phyloP scores from a whole-genome alignment of 2,329 filamentous ascomycete genomes.

The Colletotrichum simmondsii region DNA sequence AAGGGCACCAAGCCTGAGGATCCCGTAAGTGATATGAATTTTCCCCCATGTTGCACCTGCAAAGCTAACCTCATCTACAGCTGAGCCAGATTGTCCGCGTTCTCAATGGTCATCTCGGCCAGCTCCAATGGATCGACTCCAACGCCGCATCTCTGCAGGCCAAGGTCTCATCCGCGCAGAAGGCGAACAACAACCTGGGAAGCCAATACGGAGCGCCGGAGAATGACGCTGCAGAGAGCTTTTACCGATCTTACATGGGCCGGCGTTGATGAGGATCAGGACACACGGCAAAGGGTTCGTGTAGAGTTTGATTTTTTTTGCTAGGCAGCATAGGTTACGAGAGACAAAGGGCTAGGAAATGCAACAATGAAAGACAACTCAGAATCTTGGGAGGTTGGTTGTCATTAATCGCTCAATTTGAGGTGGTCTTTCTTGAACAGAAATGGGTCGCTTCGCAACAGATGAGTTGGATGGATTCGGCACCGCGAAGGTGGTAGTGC shows the following conservation, averaged over 20 bases:
- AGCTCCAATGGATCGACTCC: constrained; percentile 92
- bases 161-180: constrained; percentile 86
- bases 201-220: constrained; percentile 69
- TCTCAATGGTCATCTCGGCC: constrained; percentile 90
- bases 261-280: constrained; percentile 61
- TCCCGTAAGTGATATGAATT: constrained; percentile 69
- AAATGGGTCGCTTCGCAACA: constrained; percentile 10
- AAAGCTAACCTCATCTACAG: constrained; percentile 56
- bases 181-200: constrained; percentile 74
- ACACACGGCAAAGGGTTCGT: constrained; percentile 18
- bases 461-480: constrained; percentile 31
- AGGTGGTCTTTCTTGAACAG: neutral
- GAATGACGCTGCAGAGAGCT: constrained; percentile 83
- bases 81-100: constrained; percentile 95
- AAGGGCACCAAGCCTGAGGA: constrained; percentile 91
- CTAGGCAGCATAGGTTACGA: constrained; percentile 37
- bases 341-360: constrained; percentile 12
- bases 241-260: constrained; percentile 89
- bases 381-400: neutral
- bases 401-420: constrained; percentile 8
- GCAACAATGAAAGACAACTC: constrained; percentile 1
- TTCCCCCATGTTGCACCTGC: neutral
- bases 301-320: constrained; percentile 18
- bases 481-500: constrained; percentile 5
- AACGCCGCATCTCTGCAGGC: constrained; percentile 83